phyloP scores from a whole-genome alignment of 352 stramenopile genomes.

The Phytophthora sp. region DNA sequence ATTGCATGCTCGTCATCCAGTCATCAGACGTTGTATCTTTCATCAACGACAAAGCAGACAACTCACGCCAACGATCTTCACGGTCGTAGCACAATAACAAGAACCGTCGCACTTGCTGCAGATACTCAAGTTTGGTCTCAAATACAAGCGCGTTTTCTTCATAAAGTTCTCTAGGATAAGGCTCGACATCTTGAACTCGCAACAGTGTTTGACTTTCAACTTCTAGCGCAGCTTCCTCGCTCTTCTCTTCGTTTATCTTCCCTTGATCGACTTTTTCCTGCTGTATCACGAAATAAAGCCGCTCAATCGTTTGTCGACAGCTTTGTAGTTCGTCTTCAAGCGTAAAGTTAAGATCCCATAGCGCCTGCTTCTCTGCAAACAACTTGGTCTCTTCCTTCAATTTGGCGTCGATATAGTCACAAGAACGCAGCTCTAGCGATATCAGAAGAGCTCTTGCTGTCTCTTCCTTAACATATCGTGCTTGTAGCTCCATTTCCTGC shows the following conservation, averaged over 20 bases:
- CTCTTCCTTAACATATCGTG: conserved; percentile 42
- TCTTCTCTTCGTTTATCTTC: neutral
- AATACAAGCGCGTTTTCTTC: conserved; percentile 52
- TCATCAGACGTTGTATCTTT: conserved; percentile 66
- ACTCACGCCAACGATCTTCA: conserved; percentile 61
- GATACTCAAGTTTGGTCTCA: conserved; percentile 52
- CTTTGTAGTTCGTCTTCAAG: conserved; percentile 52
- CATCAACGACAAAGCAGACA: conserved; percentile 55
- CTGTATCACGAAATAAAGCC: conserved; percentile 46
- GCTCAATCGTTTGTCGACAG: conserved; percentile 49
- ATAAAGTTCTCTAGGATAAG: conserved; percentile 30
- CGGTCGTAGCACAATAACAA: conserved; percentile 71
- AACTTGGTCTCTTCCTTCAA: conserved; percentile 64
- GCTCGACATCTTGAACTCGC: conserved; percentile 4
- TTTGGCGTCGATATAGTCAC: conserved; percentile 48
- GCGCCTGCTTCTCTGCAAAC: conserved; percentile 63
- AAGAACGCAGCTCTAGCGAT: conserved; percentile 52
- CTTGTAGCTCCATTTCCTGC: conserved; percentile 29
- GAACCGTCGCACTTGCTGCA: conserved; percentile 61
- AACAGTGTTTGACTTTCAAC: too few relatives aligned
- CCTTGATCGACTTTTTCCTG: neutral
- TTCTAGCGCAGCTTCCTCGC: conserved; percentile 7
- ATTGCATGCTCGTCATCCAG: conserved; percentile 73
- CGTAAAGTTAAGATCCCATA: conserved; percentile 61
- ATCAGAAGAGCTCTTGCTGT: conserved; percentile 50